Conservation (phyloP, 495 filamentous ascomycete species). For the Neurospora discreta region DNA sequence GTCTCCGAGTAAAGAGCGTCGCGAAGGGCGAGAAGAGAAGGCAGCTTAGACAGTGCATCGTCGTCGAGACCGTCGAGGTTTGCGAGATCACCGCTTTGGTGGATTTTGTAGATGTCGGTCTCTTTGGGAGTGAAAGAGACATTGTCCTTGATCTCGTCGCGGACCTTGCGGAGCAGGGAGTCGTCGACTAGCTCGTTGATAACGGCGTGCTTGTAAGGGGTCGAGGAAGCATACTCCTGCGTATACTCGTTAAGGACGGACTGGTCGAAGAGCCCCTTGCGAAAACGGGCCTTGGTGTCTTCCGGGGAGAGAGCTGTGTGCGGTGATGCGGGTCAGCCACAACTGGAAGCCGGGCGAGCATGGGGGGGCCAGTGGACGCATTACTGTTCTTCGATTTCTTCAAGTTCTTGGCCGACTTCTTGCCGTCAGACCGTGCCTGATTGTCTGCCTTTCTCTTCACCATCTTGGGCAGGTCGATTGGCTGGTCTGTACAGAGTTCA, state of each 20-base stretch:
- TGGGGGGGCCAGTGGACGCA: constrained; percentile 1
- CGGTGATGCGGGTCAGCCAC: constrained; percentile 11
- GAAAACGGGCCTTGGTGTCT: constrained; percentile 48
- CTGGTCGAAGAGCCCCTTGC: constrained; percentile 64
- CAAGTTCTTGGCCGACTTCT: constrained; percentile 22
- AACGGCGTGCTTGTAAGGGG: constrained; percentile 85
- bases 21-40: constrained; percentile 74
- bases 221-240: constrained; percentile 55
- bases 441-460: constrained; percentile 39
- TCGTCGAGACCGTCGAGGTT: constrained; percentile 91
- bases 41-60: constrained; percentile 67
- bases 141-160: constrained; percentile 75
- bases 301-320: constrained; percentile 29
- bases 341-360: constrained; percentile 2
- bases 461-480: constrained; percentile 17
- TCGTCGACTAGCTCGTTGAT: constrained; percentile 71
- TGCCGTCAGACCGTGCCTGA: constrained; percentile 18
- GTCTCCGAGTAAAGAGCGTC: constrained; percentile 84
- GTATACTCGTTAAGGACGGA: constrained; percentile 56
- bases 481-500: neutral
- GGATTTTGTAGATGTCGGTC: constrained; percentile 99
- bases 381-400: constrained; percentile 37
- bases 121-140: constrained; percentile 96
- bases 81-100: constrained; percentile 94
- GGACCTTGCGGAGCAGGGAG: constrained; percentile 71